These are phyloP conservation scores for Penicillium arizonense DNA, from an alignment of 495 filamentous ascomycete species.

Conservation along the genomic window DNA sequence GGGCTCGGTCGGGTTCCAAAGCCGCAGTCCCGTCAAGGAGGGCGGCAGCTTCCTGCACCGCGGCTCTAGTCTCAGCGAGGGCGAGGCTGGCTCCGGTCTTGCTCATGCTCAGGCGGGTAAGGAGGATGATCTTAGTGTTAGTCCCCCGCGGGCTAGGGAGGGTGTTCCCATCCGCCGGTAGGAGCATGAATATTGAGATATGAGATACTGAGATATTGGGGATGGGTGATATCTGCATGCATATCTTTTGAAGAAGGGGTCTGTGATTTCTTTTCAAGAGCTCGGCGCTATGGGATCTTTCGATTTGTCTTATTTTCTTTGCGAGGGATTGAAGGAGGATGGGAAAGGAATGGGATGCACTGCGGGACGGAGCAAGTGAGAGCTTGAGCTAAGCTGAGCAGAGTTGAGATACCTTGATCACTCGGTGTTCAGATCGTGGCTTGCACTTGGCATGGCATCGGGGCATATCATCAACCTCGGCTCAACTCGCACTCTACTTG, in stretches of 20 bases:
- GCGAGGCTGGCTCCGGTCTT: constrained; percentile 38
- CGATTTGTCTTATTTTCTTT: constrained; percentile 11
- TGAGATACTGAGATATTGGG: neutral
- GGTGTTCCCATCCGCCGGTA: constrained; percentile 64
- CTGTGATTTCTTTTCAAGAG: constrained; percentile 34
- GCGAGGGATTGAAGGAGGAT: constrained; percentile 15
- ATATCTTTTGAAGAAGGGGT: constrained; percentile 12
- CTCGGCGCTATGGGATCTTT: constrained; percentile 40
- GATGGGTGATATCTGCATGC: constrained; percentile 6
- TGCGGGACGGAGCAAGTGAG: constrained; percentile 25
- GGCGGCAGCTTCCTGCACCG: constrained; percentile 71
- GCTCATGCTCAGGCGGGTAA: constrained; percentile 24
- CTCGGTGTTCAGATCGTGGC: neutral
- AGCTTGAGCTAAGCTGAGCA: neutral
- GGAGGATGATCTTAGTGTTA: constrained; percentile 38
- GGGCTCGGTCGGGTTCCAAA: constrained; percentile 50
- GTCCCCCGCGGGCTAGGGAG: constrained; percentile 49
- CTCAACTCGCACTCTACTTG: neutral
- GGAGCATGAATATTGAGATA: neutral
- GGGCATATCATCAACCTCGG: too few species aligned
- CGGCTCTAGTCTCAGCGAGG: constrained; percentile 70
- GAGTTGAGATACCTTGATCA: too few species aligned
- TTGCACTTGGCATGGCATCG: neutral
- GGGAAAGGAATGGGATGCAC: constrained; percentile 15
- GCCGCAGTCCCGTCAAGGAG: constrained; percentile 84